Evolutionary conservation across 148 eudicot species (phyloP).

Genomic region (Vaccinium corymbosum): DNA sequence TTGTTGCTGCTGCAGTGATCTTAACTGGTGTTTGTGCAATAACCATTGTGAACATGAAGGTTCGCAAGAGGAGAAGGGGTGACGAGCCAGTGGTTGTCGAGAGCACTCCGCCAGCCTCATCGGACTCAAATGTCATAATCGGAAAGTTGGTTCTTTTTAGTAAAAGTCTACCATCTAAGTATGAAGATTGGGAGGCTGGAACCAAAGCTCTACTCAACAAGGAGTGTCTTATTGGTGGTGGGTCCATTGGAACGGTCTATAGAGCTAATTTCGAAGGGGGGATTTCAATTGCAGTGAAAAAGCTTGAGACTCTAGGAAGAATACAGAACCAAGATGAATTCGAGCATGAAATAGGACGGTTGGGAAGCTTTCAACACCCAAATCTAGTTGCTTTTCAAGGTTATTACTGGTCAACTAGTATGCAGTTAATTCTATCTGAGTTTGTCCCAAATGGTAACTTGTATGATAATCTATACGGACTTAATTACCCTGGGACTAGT

Average conservation of each 20-base stretch:
- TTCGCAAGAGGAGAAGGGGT: slow-evolving; percentile 43
- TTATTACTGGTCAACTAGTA: slow-evolving; percentile 79
- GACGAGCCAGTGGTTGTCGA: slow-evolving; percentile 44
- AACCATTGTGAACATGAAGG: slow-evolving; percentile 67
- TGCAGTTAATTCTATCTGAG: slow-evolving; percentile 78
- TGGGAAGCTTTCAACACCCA: slow-evolving; percentile 71
- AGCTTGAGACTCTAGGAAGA: slow-evolving; percentile 75
- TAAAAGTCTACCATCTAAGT: slow-evolving; percentile 82
- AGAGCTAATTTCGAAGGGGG: slow-evolving; percentile 81
- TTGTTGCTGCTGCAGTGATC: slow-evolving; percentile 80
- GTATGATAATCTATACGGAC: slow-evolving; percentile 69
- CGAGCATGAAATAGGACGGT: slow-evolving; percentile 78
- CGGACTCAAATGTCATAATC: slow-evolving; percentile 63
- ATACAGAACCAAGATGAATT: slow-evolving; percentile 83
- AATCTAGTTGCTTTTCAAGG: slow-evolving; percentile 83
- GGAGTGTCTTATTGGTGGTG: slow-evolving; percentile 72
- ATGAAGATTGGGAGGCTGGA: slow-evolving; percentile 95
- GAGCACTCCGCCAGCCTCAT: slow-evolving; percentile 70
- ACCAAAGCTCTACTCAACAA: slow-evolving; percentile 85
- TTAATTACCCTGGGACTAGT: slow-evolving; percentile 72
- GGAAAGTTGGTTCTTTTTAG: slow-evolving; percentile 95
- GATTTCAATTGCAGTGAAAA: slow-evolving; percentile 76
- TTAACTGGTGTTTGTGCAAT: slow-evolving; percentile 73
- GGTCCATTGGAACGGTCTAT: slow-evolving; percentile 76
- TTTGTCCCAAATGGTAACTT: slow-evolving; percentile 67